Evolutionary conservation across 2,329 filamentous ascomycete species (phyloP), one percentile per base, ranked within the genome.

Genomic region (Colletotrichum filicis): DNA sequence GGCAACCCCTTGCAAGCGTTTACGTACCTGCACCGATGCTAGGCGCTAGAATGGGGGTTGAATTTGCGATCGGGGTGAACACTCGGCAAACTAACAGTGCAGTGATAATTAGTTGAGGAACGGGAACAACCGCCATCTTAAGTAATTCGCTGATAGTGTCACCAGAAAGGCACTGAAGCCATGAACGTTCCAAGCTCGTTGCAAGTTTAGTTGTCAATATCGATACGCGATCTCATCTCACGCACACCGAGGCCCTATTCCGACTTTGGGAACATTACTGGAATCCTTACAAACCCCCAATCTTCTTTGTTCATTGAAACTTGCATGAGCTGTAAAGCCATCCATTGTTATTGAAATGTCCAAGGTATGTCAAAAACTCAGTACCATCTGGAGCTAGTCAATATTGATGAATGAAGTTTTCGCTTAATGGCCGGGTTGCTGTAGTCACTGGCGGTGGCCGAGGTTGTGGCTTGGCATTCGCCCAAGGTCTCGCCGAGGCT

Each of bases 391-490:
- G 11, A 14, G 28, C 5, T 9, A 53, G 12, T 9, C 5, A 8
- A 22, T 55, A 28, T 71, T 75, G 24, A 68, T 55, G 4, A 11
- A 0, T 14, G 1, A 58, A 87, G 85, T 88, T 89, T 74, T 87
- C 85, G 0, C 78, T 89, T 5, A 82, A 85, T 73, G 86, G 85
- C 22, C 84, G 86, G 32, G 86, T 82, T 4, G 85, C 83, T 26
- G 73, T 87, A 35, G 79, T 87, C 30, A 87, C 86, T 1, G 86
- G 86, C 7, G 86, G 84, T 19, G 83, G 82, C 8, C 77, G 85
- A 35, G 86, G 86, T 24, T 85, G 83, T 62, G 86, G 86, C 1
- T 79, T 87, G 7, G 69, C 69, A 19, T 72, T 72, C 7, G 69
- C 65, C 4, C 65, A 68, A 49, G 69, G 69, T 5, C 69, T 72